Percentiles rank a stretch among this genome's conserved stretches.
Conservation (phyloP, 2,329 filamentous ascomycete genomes). For the Sphaerulina vaccinii region DNA sequence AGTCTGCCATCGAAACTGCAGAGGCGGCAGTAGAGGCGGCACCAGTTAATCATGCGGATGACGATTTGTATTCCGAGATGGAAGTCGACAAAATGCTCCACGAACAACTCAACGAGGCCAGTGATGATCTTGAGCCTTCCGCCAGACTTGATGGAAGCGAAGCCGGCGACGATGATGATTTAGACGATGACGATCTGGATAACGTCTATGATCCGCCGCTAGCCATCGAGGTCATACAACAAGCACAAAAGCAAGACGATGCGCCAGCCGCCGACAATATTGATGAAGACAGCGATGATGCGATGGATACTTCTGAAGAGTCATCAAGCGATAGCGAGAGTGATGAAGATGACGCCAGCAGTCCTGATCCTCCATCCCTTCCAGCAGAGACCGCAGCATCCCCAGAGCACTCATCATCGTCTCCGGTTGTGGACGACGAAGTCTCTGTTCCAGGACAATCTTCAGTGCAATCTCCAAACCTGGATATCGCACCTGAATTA, state of each 20-base stretch:
- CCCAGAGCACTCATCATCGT: neutral
- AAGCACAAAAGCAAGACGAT: too few species aligned
- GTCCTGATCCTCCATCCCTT: neutral
- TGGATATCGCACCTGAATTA: constrained; percentile 42
- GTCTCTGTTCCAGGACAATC: neutral
- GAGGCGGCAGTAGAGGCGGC: neutral
- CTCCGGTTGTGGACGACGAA: neutral
- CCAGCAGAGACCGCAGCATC: neutral
- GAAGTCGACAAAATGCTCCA: neutral
- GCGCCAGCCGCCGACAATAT: neutral
- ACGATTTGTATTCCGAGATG: constrained; percentile 14
- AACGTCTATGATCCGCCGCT: constrained; percentile 10
- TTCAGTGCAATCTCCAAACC: neutral
- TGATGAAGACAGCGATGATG: constrained; percentile 25
- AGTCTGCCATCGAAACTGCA: neutral
- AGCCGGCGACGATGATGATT: constrained; percentile 8
- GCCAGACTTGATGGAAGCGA: neutral
- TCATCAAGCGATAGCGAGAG: constrained; percentile 11
- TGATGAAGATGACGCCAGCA: neutral
- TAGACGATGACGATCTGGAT: constrained; percentile 13
- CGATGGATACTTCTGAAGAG: constrained; percentile 25
- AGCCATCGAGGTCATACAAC: neutral
- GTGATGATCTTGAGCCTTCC: neutral
- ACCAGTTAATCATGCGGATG: neutral
- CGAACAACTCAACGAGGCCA: neutral